Percentiles rank a stretch among this genome's conserved stretches.
phyloP scores from a whole-genome alignment of 768 basidiomycete species.

The Chlorophyllum brunneum region DNA sequence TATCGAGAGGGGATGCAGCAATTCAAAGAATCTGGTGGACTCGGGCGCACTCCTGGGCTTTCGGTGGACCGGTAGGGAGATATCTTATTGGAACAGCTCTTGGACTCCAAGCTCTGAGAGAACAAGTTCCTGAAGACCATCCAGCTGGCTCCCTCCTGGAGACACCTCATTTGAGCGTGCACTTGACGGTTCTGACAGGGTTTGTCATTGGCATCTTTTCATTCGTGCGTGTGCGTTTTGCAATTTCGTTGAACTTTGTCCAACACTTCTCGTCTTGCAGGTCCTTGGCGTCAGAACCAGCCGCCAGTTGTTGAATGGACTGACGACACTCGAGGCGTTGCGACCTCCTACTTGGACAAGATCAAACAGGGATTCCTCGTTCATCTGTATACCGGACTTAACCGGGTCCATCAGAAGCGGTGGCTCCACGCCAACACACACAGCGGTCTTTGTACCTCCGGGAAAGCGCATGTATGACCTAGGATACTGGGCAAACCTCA shows the following conservation, averaged over 20 bases:
- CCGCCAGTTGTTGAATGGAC: constrained; percentile 25
- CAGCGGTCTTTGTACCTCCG: constrained; percentile 19
- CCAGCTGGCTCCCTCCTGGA: constrained; percentile 26
- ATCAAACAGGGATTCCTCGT: background rate
- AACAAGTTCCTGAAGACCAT: constrained; percentile 11
- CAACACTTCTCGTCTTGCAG: constrained; percentile 16
- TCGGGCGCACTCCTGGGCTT: constrained; percentile 40
- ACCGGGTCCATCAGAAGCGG: background rate
- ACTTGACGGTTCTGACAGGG: constrained; percentile 22
- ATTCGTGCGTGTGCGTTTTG: constrained; percentile 22
- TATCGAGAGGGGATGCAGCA: constrained; percentile 28
- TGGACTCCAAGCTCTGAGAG: constrained; percentile 29
- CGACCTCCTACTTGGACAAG: constrained; percentile 5
- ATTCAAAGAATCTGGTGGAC: constrained; percentile 35
- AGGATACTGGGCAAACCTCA: constrained; percentile 28
- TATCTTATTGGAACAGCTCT: constrained; percentile 35
- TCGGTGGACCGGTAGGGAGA: constrained; percentile 39
- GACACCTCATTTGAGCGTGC: constrained; percentile 32
- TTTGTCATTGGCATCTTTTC: constrained; percentile 32
- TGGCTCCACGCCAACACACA: background rate
- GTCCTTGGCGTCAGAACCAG: constrained; percentile 13
- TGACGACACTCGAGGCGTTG: constrained; percentile 31
- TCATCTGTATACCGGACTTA: constrained; percentile 12
- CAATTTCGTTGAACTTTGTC: background rate
- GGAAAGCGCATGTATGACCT: constrained; percentile 36